phyloP scores from a whole-genome alignment of 2,329 filamentous ascomycete genomes.

The Acephala macrosclerotiorum region DNA sequence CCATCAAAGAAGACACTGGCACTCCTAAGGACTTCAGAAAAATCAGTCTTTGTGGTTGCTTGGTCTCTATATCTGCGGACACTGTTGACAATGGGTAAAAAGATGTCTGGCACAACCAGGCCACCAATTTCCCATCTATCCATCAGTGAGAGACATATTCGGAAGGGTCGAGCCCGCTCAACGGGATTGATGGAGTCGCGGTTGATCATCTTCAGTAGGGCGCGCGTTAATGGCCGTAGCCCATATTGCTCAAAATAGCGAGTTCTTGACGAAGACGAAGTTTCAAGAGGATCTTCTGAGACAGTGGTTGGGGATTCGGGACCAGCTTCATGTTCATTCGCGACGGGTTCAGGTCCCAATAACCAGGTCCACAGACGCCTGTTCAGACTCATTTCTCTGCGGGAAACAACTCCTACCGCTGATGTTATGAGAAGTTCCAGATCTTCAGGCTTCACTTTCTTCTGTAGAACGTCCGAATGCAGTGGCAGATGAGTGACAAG shows the following conservation, averaged over 20 bases:
- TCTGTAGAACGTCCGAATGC: slow-evolving; percentile 81
- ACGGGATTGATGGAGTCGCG: slow-evolving; percentile 58
- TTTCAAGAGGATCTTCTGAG: slow-evolving; percentile 36
- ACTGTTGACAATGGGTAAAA: slow-evolving; percentile 84
- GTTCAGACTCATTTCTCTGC: slow-evolving; percentile 97
- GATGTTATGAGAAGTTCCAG: slow-evolving; percentile 83
- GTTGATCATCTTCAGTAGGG: slow-evolving; percentile 80
- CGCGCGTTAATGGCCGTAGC: slow-evolving; percentile 74
- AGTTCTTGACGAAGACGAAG: slow-evolving; percentile 61
- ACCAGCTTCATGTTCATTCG: slow-evolving; percentile 55
- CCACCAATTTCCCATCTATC: slow-evolving; percentile 98
- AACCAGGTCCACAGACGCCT: slow-evolving; percentile 96
- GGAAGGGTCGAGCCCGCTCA: slow-evolving; percentile 84
- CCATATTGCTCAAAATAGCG: slow-evolving; percentile 87
- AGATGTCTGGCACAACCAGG: slow-evolving; percentile 85
- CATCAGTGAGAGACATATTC: slow-evolving; percentile 94
- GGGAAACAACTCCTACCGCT: slow-evolving; percentile 84
- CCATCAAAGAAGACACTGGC: slow-evolving; percentile 97
- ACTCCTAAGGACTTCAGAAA: slow-evolving; percentile 87
- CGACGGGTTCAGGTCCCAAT: slow-evolving; percentile 74
- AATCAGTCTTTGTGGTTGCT: slow-evolving; percentile 71
- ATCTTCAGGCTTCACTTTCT: slow-evolving; percentile 75
- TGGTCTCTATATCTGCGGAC: slow-evolving; percentile 76
- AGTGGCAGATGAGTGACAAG: slow-evolving; percentile 90
- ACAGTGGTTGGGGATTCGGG: slow-evolving; percentile 52